A percentile compares a stretch with the other conserved stretches of the same genome.
These are phyloP conservation scores for Geotrichum armillariae DNA, from an alignment of 1,139 yeast genomes.

Conservation along the genomic window DNA sequence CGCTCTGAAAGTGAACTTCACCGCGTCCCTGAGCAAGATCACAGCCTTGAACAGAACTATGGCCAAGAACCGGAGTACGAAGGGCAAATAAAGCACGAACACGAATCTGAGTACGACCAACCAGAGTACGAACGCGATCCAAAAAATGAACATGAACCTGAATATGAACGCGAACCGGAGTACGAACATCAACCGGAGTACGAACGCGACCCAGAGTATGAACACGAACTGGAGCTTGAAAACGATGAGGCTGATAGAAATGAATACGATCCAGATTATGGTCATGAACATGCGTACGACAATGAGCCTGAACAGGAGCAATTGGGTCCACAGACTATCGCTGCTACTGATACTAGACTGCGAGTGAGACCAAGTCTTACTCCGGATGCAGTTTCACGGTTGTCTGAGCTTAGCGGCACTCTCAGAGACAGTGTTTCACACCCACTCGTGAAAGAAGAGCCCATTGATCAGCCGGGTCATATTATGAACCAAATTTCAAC, in stretches of 20 bases:
- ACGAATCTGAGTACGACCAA: neutral
- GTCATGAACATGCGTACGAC: neutral
- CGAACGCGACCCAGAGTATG: conserved; percentile 2
- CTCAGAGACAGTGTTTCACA: neutral
- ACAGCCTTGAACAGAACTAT: too few relatives aligned
- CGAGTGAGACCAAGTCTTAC: conserved; percentile 39
- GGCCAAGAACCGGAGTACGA: too few relatives aligned
- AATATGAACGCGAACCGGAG: neutral
- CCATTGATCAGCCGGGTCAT: conserved; percentile 37
- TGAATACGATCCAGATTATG: too few relatives aligned
- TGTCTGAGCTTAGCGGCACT: conserved; percentile 18
- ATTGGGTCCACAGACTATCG: conserved; percentile 9
- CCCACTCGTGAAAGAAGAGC: conserved; percentile 5
- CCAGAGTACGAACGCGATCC: neutral
- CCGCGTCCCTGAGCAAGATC: too few relatives aligned
- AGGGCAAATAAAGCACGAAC: too few relatives aligned
- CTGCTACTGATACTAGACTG: conserved; percentile 29
- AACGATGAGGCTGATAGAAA: too few relatives aligned
- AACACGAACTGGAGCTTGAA: neutral
- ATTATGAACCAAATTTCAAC: conserved; percentile 48
- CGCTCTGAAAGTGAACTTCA: too few relatives aligned
- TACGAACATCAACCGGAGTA: neutral
- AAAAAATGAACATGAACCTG: neutral
- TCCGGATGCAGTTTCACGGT: conserved; percentile 32
- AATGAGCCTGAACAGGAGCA: too few relatives aligned